These are phyloP conservation scores for Trichothecium sympodiale DNA, from an alignment of 2,329 filamentous ascomycete genomes.

Conservation along the genomic window DNA sequence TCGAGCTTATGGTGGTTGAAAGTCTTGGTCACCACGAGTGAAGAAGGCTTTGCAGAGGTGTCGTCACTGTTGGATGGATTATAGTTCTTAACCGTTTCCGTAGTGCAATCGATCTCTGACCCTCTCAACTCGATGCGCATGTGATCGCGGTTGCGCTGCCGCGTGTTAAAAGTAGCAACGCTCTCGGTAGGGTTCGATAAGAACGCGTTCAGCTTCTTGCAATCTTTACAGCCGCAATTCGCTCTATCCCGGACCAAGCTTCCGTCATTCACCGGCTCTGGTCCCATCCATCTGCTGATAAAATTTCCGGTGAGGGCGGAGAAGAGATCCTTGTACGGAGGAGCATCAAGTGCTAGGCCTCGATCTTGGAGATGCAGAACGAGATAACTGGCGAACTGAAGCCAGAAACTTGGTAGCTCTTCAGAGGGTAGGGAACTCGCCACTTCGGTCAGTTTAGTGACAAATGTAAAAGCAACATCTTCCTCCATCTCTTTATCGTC, in stretches of 20 bases:
- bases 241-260: constrained; percentile 4
- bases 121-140: constrained; percentile 9
- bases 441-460: no score
- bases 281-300: not conserved
- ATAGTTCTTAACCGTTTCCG: constrained; percentile 9
- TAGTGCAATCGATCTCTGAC: constrained; percentile 9
- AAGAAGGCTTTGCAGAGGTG: no score
- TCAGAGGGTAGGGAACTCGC: not conserved
- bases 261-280: not conserved
- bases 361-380: not conserved
- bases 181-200: constrained; percentile 7
- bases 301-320: not conserved
- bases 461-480: no score
- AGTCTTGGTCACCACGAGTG: constrained; percentile 16
- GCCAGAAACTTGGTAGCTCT: constrained; percentile 10
- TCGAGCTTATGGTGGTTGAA: not conserved
- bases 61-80: no score
- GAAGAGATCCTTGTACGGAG: not conserved
- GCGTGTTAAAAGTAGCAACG: constrained; percentile 7
- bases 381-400: not conserved
- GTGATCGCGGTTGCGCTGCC: constrained; percentile 10
- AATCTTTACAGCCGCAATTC: constrained; percentile 14
- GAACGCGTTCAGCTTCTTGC: constrained; percentile 14
- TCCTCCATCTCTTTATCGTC: no score
- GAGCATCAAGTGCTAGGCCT: not conserved